Percentiles rank a stretch among this genome's conserved stretches.
Conservation (phyloP, 164 flowering plant genomes). For the Cinnamomum micranthum region DNA sequence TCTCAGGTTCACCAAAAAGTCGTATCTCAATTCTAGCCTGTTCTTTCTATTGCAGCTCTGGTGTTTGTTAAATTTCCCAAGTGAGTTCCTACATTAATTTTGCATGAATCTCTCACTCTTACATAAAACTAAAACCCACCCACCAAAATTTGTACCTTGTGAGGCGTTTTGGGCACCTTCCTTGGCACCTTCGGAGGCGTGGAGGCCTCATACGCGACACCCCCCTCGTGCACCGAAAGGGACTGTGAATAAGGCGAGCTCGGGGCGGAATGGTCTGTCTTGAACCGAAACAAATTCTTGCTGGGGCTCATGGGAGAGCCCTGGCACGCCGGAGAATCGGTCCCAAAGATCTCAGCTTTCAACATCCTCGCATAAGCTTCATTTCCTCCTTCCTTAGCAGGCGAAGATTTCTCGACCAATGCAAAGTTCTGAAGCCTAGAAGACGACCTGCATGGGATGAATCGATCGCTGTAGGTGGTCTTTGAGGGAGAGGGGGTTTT, state of each 20-base stretch:
- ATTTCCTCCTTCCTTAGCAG: conserved; percentile 76
- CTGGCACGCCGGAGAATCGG: conserved; percentile 87
- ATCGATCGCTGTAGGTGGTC: conserved; percentile 72
- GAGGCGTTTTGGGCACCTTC: conserved; percentile 92
- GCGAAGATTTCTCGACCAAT: conserved; percentile 71
- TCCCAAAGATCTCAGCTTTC: conserved; percentile 77
- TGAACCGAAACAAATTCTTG: conserved; percentile 87
- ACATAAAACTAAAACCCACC: background rate
- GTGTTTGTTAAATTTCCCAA: no score
- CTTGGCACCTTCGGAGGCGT: conserved; percentile 85
- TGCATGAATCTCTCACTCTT: no score
- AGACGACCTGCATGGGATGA: conserved; percentile 93
- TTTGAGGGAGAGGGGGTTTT: conserved; percentile 58
- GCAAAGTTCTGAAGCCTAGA: conserved; percentile 89
- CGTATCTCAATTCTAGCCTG: no score
- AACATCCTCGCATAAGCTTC: conserved; percentile 72
- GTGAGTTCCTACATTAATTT: no score
- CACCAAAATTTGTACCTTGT: conserved; percentile 49
- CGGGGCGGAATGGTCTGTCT: conserved; percentile 69
- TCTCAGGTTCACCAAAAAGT: no score
- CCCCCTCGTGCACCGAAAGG: conserved; percentile 45
- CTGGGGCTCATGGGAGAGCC: conserved; percentile 75
- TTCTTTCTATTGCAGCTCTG: no score
- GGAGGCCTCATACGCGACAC: conserved; percentile 41
- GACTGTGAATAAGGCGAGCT: conserved; percentile 75